Evolutionary conservation across 345 rosid genomes (phyloP), one percentile per base, ranked within the genome.

Genomic region (Turnera subulata): DNA sequence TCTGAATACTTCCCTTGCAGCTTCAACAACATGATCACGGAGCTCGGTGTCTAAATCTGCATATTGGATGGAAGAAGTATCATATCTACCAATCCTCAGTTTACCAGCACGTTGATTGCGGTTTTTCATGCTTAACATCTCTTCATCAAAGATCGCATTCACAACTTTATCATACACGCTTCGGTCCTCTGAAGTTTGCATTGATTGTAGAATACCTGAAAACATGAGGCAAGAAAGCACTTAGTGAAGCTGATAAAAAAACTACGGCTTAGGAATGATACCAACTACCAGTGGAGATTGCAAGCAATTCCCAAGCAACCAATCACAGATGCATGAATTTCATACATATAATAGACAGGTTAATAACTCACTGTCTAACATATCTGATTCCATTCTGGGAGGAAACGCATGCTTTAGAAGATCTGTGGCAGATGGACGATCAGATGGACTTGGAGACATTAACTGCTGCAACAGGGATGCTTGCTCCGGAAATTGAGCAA

Each of bases 361-460:
- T 37, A 60, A 50, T 45, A 58, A 79, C 98, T 75, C 66, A 89
- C 98, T 80, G 56, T 92, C 96, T 55, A 92, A 70, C 62, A 86
- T 64, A 80, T 88, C 95, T 35, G 74, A 81, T 73, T 92, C 96
- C 98, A 92, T 84, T 72, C 80, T 73, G 16, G 96, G 96, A 61
- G 98, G 98, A 75, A 92, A 84, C 50, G 78, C 88, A 47, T 80
- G 74, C 75, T 82, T 70, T 68, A 92, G 74, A 69, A 92, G 93
- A 66, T 92, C 96, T 24, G 79, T 69, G 48, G 96, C 98, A 65
- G 96, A 89, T 33, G 98, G 98, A 59, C 98, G 95, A 64, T 89
- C 93, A 70, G 98, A 88, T 56, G 98, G 98, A 78, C 85, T 92
- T 71, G 86, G 80, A 67, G 96, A 92, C 89, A 86, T 80, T 68